Conservation (phyloP, 192 early-diverging fungal genomes). For the Rhizoclosmatium globosum region DNA sequence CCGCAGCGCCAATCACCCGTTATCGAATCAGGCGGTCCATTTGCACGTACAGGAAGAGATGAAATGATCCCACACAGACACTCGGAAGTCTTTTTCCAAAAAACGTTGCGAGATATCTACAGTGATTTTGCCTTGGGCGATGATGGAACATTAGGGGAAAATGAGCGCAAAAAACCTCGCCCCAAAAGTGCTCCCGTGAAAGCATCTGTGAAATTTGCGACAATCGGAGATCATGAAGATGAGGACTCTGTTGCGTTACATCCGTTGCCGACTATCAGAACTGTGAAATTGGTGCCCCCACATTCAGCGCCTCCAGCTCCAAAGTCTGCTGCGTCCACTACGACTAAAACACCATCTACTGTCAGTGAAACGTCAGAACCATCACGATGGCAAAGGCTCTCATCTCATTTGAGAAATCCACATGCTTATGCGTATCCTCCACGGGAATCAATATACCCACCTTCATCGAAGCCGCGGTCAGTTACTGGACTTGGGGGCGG, state of each 20-base stretch:
- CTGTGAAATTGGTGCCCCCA: background rate
- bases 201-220: background rate
- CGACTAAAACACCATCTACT: background rate
- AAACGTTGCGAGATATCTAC: background rate
- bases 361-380: background rate
- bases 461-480: background rate
- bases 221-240: background rate
- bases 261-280: too few species aligned
- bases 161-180: background rate
- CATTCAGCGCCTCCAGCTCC: background rate
- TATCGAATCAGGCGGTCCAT: background rate
- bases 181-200: slow-evolving; percentile 14
- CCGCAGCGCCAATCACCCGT: background rate
- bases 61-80: background rate
- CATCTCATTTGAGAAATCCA: slow-evolving; percentile 22
- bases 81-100: background rate
- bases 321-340: background rate
- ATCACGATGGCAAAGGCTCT: slow-evolving; percentile 18
- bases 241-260: too few species aligned
- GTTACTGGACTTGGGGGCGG: slow-evolving; percentile 1
- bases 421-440: slow-evolving; percentile 23
- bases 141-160: background rate
- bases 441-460: background rate
- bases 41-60: background rate
- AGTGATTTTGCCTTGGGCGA: background rate